Evolutionary conservation across 495 filamentous ascomycete species (phyloP), one percentile per base, ranked within the genome.

Genomic region (Penicillium robsamsonii): DNA sequence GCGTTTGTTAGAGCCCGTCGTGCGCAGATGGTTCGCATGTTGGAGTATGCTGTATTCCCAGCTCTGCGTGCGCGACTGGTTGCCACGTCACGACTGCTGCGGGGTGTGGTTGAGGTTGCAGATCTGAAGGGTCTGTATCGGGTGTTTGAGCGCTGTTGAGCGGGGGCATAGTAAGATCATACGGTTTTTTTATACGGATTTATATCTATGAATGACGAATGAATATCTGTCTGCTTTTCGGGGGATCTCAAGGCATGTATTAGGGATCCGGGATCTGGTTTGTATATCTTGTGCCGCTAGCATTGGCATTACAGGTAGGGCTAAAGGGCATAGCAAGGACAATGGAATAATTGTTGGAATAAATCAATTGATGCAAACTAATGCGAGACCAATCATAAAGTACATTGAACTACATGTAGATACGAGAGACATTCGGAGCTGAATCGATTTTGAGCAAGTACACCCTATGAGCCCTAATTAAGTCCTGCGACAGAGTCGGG

Each of bases 111-210:
- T 15, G 94, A 99, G 74, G 85, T 96, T 25, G 95, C 95, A 0
- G 89, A 96, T 77, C 73, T 97, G 54, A 97, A 96, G 70, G 92
- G 95, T 4, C 68, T 99, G 48, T 99, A 99, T 71, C 78, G 90
- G 41, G 92, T 97, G n/a, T 99, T 99, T 77, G 95, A 99, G 74
- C 80, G 95, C 46, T 97, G 92, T 72, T 97, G 70, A 84, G 27
- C 1, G 30, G 15, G 10, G 17, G 18, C 4, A 18, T 51, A 4
- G 8, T 30, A 52, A 3, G 6, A 17, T 41, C 12, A 18, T 31
- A 41, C 48, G 3, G 24, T 17, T 25, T 38, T 42, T 50, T 20
- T 6, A 22, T 52, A 46, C 17, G 10, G 12, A 20, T 17, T 31
- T 25, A 6, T 11, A 20, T 38, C 50, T 53, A 53, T 24, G 40